Evolutionary conservation across 331 rosid species (phyloP).

Genomic region (Pyrus hybrid): DNA sequence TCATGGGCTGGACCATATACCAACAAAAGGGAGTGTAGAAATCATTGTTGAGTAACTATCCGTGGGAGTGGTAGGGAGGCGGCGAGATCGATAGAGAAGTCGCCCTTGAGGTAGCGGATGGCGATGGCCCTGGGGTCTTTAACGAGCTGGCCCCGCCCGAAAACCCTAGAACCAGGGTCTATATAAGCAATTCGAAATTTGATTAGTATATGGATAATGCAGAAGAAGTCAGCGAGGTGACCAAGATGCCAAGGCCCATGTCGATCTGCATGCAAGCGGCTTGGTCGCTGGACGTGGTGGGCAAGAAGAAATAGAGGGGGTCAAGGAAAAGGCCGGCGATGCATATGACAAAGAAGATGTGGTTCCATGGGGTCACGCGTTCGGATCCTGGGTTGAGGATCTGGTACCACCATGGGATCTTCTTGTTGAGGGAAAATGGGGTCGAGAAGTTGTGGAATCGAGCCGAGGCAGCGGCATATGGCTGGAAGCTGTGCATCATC

Average conservation of each 20-base stretch:
- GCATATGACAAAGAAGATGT: constrained; percentile 43
- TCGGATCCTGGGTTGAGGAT: constrained; percentile 55
- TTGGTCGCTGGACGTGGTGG: constrained; percentile 35
- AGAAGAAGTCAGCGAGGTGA: constrained; percentile 67
- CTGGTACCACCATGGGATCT: constrained; percentile 73
- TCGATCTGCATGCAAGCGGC: constrained; percentile 47
- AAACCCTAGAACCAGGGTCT: constrained; percentile 43
- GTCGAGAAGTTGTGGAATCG: constrained; percentile 27
- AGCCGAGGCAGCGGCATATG: constrained; percentile 20
- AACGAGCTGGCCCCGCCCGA: constrained; percentile 65
- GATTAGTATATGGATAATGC: constrained; percentile 45
- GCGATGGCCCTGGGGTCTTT: constrained; percentile 55
- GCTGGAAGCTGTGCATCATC: constrained; percentile 11
- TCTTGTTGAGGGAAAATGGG: constrained; percentile 37
- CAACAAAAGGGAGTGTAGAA: too few species aligned
- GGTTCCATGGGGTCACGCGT: constrained; percentile 52
- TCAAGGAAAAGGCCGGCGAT: constrained; percentile 67
- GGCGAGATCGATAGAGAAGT: constrained; percentile 61
- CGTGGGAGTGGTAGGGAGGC: constrained; percentile 81
- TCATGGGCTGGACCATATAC: too few species aligned
- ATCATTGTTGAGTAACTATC: constrained; percentile 19
- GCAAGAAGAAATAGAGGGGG: constrained; percentile 72
- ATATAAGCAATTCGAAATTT: constrained; percentile 65
- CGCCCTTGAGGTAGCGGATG: constrained; percentile 39
- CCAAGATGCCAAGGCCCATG: constrained; percentile 35